Evolutionary conservation across 306 rosid species (phyloP), one percentile per base, ranked within the genome.

Genomic region (Quercus engelmannii): DNA sequence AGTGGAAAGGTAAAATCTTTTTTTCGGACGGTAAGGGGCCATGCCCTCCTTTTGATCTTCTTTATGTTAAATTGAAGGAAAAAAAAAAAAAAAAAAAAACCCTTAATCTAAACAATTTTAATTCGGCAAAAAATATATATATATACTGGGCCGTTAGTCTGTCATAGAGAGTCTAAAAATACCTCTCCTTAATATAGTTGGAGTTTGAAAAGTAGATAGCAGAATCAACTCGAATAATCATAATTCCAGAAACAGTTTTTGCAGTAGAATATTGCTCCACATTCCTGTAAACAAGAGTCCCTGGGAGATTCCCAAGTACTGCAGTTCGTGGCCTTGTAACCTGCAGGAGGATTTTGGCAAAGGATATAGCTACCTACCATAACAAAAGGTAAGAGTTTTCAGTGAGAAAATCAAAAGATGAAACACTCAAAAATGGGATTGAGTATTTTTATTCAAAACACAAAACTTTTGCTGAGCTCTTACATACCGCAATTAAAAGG

Each of bases 191-290:
- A 55, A 94, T 73, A 4, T 91, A 92, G 88, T 94, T 91, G 71
- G 92, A 88, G 69, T 94, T 94, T 56, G 99, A 88, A 82, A 94
- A 94, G 85, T 94, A 92, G 75, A 94, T 86, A 1, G 99, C 90
- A 38, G 99, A 94, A 61, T 94, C 99, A 80, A 94, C 91, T 84
- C 97, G 90, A 30, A 92, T 31, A 23, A 91, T 89, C 4, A 94
- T 64, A 85, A 90, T 70, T 35, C 92, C 91, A 5, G 89, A 81
- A 76, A 91, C 73, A 74, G 83, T 91, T 1, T 54, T 35, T 23
- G 98, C 93, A 4, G 82, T 84, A 14, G 94, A 92, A 72, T 94
- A 94, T 69, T 94, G 98, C 20, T 31, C 76, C 46, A 90, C 65
- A 80, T 92, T 94, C 77, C 99, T 82, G 31, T 88, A 94, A 51